These are phyloP conservation scores for Alternaria sp. DNA, from an alignment of 2,329 filamentous ascomycete genomes.

Conservation along the genomic window DNA sequence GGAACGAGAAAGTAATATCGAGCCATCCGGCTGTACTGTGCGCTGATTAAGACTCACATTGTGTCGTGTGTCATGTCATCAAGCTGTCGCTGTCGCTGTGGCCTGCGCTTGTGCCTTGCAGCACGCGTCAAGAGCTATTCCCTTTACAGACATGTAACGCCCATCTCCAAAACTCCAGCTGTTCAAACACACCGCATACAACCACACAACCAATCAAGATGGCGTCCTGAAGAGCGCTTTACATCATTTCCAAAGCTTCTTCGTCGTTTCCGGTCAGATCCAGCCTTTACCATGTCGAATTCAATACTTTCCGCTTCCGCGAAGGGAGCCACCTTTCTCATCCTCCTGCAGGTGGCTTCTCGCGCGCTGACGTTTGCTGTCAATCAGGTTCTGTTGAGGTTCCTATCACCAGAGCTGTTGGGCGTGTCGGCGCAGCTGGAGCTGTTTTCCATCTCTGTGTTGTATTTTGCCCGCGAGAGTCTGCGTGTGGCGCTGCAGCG, in stretches of 20 bases:
- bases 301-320: constrained; percentile 58
- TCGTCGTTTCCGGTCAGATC: constrained; percentile 8
- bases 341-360: constrained; percentile 86
- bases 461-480: constrained; percentile 93
- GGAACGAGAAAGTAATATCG: constrained; percentile 1
- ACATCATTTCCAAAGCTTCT: constrained; percentile 11
- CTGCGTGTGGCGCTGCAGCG: constrained; percentile 90
- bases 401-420: constrained; percentile 82
- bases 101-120: constrained; percentile 11
- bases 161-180: constrained; percentile 22
- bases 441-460: constrained; percentile 87
- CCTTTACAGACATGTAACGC: constrained; percentile 22
- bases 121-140: constrained; percentile 26
- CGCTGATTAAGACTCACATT: constrained; percentile 6
- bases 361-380: constrained; percentile 86
- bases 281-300: constrained; percentile 34
- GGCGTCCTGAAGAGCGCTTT: constrained; percentile 14
- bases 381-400: constrained; percentile 89
- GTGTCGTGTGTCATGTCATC: constrained; percentile 36
- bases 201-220: constrained; percentile 31
- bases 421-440: constrained; percentile 90
- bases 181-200: constrained; percentile 22
- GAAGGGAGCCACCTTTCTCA: constrained; percentile 81
- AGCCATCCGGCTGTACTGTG: constrained; percentile 23
- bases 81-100: constrained; percentile 7